Base-by-base conservation (phyloP, 139 green algal species). In the Bryopsis sp. region DNA sequence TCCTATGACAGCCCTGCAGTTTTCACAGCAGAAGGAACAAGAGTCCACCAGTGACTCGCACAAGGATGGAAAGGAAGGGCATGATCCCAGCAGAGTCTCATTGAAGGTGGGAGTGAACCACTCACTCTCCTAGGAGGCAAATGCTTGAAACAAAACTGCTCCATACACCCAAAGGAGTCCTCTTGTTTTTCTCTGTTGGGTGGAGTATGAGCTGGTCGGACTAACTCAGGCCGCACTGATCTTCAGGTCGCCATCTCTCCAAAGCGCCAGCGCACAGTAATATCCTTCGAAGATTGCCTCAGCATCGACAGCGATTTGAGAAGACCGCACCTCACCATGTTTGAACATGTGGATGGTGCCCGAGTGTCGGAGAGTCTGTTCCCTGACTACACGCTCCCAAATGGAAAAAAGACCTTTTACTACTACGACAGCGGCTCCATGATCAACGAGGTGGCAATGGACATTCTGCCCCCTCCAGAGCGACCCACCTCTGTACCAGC, bases 331-430 rank as follows among this genome's bases (percentile, higher is more conserved):
- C 78, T 92, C 5, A 85, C 85, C 6, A 58, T 92, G 39, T 92
- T 89, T 72, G 79, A 84, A 69, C 81, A 88, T 64, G 71, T 84
- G 38, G 67, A 82, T 22, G 85, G 85, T 29, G 70, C 72, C 26
- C 77, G 74, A 15, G 80, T 85, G 5, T 81, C 71, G 3, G 50
- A 81, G 48, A 80, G 79, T 2, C 64, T 89, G 60, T 89, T 89
- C 46, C 76, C 76, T 1, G 73, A 74, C 15, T 92, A 92, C 75
- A 67, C 72, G 47, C 76, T 92, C 65, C 85, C 85, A 35, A 92
- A 88, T 46, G 85, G 85, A 47, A 83, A 80, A 64, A 77, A 79
- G 63, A 79, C 77, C 1, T 87, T 82, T 72, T 85, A 86, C 73
- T 84, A 89, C 83, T 89, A 88, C 75, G 79, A 79, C 4, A 74